Evolutionary conservation across 441 rosid genomes (phyloP), one percentile per base, ranked within the genome.

Genomic region (Pelargonium citronellum): DNA sequence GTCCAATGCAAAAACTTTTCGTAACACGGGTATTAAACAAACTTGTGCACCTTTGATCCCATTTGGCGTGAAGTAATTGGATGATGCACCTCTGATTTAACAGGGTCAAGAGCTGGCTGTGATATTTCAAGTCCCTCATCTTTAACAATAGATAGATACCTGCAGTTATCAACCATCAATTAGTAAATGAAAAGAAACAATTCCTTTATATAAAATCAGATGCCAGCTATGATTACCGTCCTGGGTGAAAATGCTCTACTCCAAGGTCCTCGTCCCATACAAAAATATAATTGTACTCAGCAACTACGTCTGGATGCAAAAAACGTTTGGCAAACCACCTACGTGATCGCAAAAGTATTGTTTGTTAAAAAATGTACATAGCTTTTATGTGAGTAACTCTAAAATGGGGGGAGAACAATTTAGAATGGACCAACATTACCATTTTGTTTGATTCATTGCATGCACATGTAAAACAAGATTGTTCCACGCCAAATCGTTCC

Each of bases 251-350:
- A 74, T 86, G 46, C 49, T 89, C 85, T 12, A 87, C 87, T 66
- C 95, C 95, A 19, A 89, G 89, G 81, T 89, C 95, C 77, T 89
- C 95, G 62, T 89, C 95, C 91, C 95, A 89, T 0, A 89, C 84
- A 69, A 89, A 89, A 58, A 89, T 81, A 77, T 86, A 87, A 71
- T 51, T 68, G 69, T 83, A 89, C 39, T 81, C 85, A 11, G 86
- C 85, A 74, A 89, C 90, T 64, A 89, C 77, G 66, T 83, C 90
- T n/a, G 95, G 95, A 77, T 89, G 91, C 78, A 89, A 75, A 81
- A 89, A 89, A 34, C 91, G 87, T 77, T 89, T 89, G 9, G 91
- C 95, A 71, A 87, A 89, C 95, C 95, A 89, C 94, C 94, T 89
- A 73, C 20, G 20, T 73, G 46, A 37, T 27, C 44, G n/a, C 12